Percentiles rank a stretch among this genome's conserved stretches.
Conservation (phyloP, 2,329 filamentous ascomycete genomes). For the Scorias spongiosa region DNA sequence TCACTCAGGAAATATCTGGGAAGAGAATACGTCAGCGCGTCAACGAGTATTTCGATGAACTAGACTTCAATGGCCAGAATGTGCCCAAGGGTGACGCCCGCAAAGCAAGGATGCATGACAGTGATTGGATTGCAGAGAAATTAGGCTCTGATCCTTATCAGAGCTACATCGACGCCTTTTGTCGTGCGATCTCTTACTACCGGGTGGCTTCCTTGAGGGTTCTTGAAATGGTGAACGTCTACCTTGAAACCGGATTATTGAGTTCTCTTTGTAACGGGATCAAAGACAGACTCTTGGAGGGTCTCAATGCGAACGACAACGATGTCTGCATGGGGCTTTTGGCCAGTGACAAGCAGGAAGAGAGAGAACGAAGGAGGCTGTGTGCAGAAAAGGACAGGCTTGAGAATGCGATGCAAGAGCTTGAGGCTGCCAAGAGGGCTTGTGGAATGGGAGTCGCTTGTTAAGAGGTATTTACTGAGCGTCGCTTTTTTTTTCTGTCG, state of each 20-base stretch:
- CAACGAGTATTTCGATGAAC: conserved; percentile 14
- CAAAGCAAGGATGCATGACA: conserved; percentile 16
- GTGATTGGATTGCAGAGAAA: conserved; percentile 14
- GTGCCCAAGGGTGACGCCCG: conserved; percentile 10
- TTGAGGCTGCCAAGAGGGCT: conserved; percentile 1
- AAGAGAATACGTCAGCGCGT: conserved; percentile 16
- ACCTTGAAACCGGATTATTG: conserved; percentile 11
- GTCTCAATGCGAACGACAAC: conserved; percentile 5
- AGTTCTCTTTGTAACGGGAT: conserved; percentile 5
- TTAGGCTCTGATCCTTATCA: conserved; percentile 44
- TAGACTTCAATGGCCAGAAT: conserved; percentile 9
- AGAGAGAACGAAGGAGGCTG: conserved; percentile 13
- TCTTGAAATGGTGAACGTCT: conserved; percentile 34
- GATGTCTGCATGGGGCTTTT: conserved; percentile 16
- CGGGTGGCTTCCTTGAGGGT: conserved; percentile 50
- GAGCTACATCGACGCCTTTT: conserved; percentile 45
- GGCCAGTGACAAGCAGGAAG: conserved; percentile 20
- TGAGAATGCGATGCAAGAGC: conserved; percentile 14
- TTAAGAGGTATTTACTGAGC: too few relatives aligned
- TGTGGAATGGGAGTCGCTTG: too few relatives aligned
- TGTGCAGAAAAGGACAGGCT: conserved; percentile 15
- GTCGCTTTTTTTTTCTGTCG: too few relatives aligned
- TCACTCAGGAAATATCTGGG: conserved; percentile 7
- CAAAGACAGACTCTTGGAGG: conserved; percentile 1
- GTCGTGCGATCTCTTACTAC: conserved; percentile 55